Base-by-base conservation (phyloP, 306 rosid species). In the Amphicarpaea edgeworthii region DNA sequence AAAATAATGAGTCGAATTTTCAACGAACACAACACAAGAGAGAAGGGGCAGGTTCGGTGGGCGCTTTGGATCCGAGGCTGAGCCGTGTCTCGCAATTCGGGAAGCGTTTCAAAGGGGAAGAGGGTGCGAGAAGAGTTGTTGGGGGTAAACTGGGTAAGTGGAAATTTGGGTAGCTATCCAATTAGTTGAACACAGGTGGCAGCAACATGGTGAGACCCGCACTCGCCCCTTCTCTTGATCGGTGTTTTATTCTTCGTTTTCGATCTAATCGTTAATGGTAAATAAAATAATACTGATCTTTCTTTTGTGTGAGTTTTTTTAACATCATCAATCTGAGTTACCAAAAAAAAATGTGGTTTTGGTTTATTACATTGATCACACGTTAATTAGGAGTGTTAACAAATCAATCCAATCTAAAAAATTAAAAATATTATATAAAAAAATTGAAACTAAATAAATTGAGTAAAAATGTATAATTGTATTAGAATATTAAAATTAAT, bases 1-100 rank as follows among this genome's bases (percentile, higher is more conserved):
- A 88, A 85, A 83, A 83, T 86, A 84, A 85, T 81, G 97, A 53
- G 74, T 83, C 85, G 89, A 89, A 84, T 74, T 86, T 91, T 89
- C 98, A 93, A 91, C 93, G 96, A 28, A 28, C 32, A 89, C n/a
- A n/a, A n/a, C n/a, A 88, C 95, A 72, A 86, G 45, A 84, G 69
- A 54, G 37, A n/a, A n/a, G 73, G 40, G 87, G 32, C 20, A 74
- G 92, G 73, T 20, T 79, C 84, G 91, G 81, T 20, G 9, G 10
- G 17, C 67, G 93, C 15, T 59, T 70, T 40, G 91, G 91, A 73
- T 84, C 90, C 93, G 86, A 78, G 76, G 89, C 90, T 84, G 73
- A 15, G 45, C 20, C 73, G 82, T 77, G 60, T 63, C 59, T 70
- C 19, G 68, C 79, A 46, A 20, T 41, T 47, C 12, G 70, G 71